Percentiles rank a stretch among this genome's conserved stretches.
Conservation (phyloP, 2,329 filamentous ascomycete genomes). For the Venturia oleaginea region DNA sequence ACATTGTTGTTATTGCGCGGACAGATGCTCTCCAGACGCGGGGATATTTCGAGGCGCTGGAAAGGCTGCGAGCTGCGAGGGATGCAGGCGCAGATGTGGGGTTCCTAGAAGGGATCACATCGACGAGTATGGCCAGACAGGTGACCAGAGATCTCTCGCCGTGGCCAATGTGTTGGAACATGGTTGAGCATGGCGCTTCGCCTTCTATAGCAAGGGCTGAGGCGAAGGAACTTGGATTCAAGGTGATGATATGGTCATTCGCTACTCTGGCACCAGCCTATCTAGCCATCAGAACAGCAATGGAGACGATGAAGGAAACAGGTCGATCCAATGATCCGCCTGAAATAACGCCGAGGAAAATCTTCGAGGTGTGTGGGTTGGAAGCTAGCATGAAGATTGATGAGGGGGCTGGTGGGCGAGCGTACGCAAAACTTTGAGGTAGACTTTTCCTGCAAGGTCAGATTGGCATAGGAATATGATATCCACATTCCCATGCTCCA, state of each 20-base stretch:
- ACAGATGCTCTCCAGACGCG: conserved; percentile 51
- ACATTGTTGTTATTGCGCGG: conserved; percentile 56
- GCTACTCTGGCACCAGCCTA: conserved; percentile 41
- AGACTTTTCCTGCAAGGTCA: not conserved
- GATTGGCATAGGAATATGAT: not conserved
- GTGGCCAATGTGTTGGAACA: conserved; percentile 47
- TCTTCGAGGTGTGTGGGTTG: conserved; percentile 46
- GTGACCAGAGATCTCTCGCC: conserved; percentile 41
- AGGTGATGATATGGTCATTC: conserved; percentile 50
- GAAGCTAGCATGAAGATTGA: conserved; percentile 44
- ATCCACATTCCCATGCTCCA: not conserved
- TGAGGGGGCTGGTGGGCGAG: conserved; percentile 32
- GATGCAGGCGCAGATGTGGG: conserved; percentile 50
- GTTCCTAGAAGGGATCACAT: conserved; percentile 51
- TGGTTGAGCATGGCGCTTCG: conserved; percentile 47
- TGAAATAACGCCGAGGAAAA: conserved; percentile 37
- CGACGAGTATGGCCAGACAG: conserved; percentile 39
- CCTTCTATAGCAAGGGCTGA: conserved; percentile 45
- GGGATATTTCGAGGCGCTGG: conserved; percentile 49
- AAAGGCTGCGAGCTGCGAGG: conserved; percentile 41
- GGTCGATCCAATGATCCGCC: conserved; percentile 34
- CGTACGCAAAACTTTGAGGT: conserved; percentile 2
- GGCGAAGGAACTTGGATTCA: conserved; percentile 48
- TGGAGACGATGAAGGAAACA: conserved; percentile 30
- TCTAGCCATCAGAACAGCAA: conserved; percentile 31